Conservation (phyloP, 208 protist genomes). For the Trypanosoma scelopori region DNA sequence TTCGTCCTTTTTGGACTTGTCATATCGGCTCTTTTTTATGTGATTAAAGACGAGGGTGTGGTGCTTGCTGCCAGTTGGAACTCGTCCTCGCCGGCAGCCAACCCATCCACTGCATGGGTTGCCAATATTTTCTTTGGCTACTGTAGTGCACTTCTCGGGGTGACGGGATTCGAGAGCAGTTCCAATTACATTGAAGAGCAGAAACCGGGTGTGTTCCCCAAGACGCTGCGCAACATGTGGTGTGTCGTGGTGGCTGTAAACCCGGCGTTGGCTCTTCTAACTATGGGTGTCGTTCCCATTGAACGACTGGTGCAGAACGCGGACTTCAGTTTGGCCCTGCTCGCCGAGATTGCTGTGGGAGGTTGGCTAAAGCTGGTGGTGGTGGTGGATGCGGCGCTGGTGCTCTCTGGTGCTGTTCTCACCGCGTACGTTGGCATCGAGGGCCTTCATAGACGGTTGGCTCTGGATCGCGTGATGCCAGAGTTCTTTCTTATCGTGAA, state of each 20-base stretch:
- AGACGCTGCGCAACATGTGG: constrained; percentile 88
- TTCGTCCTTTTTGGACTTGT: constrained; percentile 46
- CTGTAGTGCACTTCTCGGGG: constrained; percentile 68
- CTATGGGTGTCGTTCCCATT: constrained; percentile 29
- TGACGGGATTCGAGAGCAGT: constrained; percentile 88
- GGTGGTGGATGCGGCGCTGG: constrained; percentile 61
- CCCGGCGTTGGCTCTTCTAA: constrained; percentile 46
- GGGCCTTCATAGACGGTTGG: constrained; percentile 31
- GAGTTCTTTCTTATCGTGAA: constrained; percentile 33
- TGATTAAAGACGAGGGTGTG: constrained; percentile 1
- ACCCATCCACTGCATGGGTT: constrained; percentile 13
- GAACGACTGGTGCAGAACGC: constrained; percentile 14
- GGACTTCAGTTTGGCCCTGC: constrained; percentile 16
- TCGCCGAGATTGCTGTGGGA: constrained; percentile 19
- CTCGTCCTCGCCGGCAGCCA: constrained; percentile 8
- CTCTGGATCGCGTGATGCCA: constrained; percentile 60
- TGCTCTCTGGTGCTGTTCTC: constrained; percentile 76
- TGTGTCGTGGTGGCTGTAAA: constrained; percentile 60
- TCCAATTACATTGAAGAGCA: constrained; percentile 89
- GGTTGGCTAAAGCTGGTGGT: constrained; percentile 35
- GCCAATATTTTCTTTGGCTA: constrained; percentile 76
- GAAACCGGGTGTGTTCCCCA: constrained; percentile 69
- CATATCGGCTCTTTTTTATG: constrained; percentile 18
- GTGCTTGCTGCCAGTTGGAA: constrained; percentile 13
- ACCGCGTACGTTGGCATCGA: constrained; percentile 72